A percentile compares a stretch with the other conserved stretches of the same genome.
These are phyloP conservation scores for Trichomonas vaginalis DNA, from an alignment of 208 protist species.

Conservation along the genomic window DNA sequence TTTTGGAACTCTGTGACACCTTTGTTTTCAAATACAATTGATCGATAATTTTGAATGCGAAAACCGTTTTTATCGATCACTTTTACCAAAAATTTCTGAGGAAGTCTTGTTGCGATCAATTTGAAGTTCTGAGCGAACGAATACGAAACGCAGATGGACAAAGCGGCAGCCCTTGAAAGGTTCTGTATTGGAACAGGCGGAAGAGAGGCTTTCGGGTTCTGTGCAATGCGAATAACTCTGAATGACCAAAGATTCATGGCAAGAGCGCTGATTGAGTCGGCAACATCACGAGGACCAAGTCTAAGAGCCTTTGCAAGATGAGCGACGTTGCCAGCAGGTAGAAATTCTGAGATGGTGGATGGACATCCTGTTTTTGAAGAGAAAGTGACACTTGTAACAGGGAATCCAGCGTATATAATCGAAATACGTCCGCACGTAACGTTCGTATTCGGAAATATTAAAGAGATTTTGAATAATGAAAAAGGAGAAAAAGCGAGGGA, in stretches of 20 bases:
- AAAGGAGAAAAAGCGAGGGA: background rate
- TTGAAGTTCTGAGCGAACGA: background rate
- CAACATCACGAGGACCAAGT: background rate
- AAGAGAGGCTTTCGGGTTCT: background rate
- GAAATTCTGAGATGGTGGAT: background rate
- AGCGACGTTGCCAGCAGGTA: background rate
- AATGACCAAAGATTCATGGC: background rate
- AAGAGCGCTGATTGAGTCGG: background rate
- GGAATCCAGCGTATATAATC: background rate
- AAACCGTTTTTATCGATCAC: background rate
- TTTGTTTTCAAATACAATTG: background rate
- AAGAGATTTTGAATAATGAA: background rate
- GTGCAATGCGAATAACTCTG: background rate
- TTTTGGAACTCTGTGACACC: background rate
- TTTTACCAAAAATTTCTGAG: background rate
- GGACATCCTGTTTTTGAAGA: background rate
- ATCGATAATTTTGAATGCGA: background rate
- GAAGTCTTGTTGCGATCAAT: background rate
- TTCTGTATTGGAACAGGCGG: background rate
- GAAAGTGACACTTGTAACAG: background rate
- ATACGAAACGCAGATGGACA: background rate
- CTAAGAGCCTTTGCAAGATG: background rate
- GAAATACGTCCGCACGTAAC: background rate
- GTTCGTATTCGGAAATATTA: background rate
- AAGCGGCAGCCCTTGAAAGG: background rate